A percentile compares a stretch with the other conserved stretches of the same genome.
phyloP scores from a whole-genome alignment of 2,329 filamentous ascomycete species.

The Endothia cerciana region DNA sequence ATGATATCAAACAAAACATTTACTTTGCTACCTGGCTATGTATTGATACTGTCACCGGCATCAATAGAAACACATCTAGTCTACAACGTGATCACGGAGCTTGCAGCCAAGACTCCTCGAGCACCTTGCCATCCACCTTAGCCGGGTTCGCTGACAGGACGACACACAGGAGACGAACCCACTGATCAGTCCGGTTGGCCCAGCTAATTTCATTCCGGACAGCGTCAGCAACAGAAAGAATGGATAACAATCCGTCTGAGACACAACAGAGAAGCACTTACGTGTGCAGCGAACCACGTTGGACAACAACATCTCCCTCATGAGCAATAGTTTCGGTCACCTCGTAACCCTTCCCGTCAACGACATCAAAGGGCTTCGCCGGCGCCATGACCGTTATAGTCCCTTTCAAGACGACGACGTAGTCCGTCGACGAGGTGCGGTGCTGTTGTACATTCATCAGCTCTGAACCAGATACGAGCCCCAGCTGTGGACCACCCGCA shows the following conservation, averaged over 20 bases:
- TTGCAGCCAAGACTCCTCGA: conserved; percentile 26
- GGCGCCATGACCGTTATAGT: conserved; percentile 38
- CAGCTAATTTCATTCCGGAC: conserved; percentile 12
- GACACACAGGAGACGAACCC: conserved; percentile 20
- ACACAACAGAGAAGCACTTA: conserved; percentile 32
- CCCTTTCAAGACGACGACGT: conserved; percentile 37
- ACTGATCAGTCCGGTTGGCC: conserved; percentile 26
- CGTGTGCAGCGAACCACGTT: conserved; percentile 40
- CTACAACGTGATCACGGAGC: background rate
- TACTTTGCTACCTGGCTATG: too few relatives aligned
- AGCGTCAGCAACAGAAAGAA: background rate
- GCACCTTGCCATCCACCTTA: conserved; percentile 8
- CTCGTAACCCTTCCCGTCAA: conserved; percentile 34
- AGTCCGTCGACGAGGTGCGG: conserved; percentile 40
- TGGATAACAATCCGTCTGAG: conserved; percentile 5
- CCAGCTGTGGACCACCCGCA: background rate
- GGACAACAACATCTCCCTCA: conserved; percentile 37
- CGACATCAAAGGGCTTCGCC: conserved; percentile 31
- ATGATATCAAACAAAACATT: too few relatives aligned
- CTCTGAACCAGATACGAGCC: background rate
- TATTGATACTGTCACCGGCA: too few relatives aligned
- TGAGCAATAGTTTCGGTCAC: conserved; percentile 35
- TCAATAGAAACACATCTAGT: background rate
- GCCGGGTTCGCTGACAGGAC: conserved; percentile 21
- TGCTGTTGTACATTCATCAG: conserved; percentile 32